Evolutionary conservation across 257 asterid species (phyloP), one percentile per base, ranked within the genome.

Genomic region (Solanum tacnaense): DNA sequence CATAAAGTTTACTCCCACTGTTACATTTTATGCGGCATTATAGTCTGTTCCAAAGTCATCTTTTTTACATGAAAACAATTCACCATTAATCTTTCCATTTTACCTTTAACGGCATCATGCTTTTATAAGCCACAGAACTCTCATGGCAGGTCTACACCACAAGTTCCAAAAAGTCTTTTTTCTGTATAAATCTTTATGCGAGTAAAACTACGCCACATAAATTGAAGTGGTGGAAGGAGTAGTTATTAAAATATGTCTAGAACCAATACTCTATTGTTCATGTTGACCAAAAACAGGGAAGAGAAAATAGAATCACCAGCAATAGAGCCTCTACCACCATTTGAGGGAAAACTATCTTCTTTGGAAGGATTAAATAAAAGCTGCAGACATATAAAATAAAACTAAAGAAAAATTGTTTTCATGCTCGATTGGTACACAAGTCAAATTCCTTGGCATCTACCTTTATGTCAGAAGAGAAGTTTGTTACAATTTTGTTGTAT

Each of bases 401-500:
- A 32, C 5, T 9, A 34, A 9, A 73, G 9, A 73, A 38, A 73
- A 73, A 34, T 20, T 25, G 25, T 16, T 23, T 8, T 73, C 68
- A 44, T 9, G 67, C 85, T 81, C 8, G 9, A 79, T 44, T 81
- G 85, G 4, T 79, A 79, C 67, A 20, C 68, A 71, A 73, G 41
- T 36, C 71, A 86, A 46, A 89, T 41, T 68, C 62, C 65, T 65
- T 84, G 78, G 87, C 84, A 68, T 88, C 88, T 93, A 97, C 99
- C 99, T 97, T 97, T 46, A 97, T 94, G 89, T 97, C 99, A 46
- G 98, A 93, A 68, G 99, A 97, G 94, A 97, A 97, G 91, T 97
- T 97, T 82, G 99, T 91, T 88, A 96, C 96, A 29, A 92, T 96
- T 91, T 94, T 97, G 13, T 70, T 52, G 92, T 96, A 97, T 86